Base-by-base conservation (phyloP, 257 asterid genomes). In the Nemophila menziesii region DNA sequence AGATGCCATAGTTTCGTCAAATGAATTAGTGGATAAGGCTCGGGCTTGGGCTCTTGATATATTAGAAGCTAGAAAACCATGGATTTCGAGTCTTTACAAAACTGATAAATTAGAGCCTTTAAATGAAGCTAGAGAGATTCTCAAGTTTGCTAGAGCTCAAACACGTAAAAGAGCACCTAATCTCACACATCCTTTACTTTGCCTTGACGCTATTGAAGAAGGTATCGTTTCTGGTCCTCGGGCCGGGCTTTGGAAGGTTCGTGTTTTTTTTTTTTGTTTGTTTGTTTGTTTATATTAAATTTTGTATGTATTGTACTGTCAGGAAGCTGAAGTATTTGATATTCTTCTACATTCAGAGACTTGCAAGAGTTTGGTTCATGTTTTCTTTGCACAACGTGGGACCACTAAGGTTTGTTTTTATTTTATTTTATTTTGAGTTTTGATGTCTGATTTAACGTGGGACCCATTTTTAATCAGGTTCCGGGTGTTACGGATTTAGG, bases 381-480 rank as follows among this genome's bases (percentile, higher is more conserved):
- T 85, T 63, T 90, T 90, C 89, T 82, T 90, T 65, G 77, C 99
- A 49, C 99, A 79, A 52, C 94, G 99, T 51, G 95, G 94, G 53
- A 85, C 99, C 34, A 69, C 87, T 19, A 81, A 61, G 99, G 99
- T 90, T 5, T 40, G 43, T 20, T 33, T 20, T 24, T 24, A 10
- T 43, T 60, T 11, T 42, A 16, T 39, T 33, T 13, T 40, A 20
- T 42, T 5, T 49, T 15, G 5, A 16, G 23, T 42, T 9, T 43
- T 2, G 14, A 5, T 41, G 12, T 18, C 13, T 29, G 22, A 41
- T 41, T 17, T 29, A 29, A 29, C 3, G 2, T 2, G 36, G 9
- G 36, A 29, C 36, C 36, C 46, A 5, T 37, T 15, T 55, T 33
- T 55, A 16, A 59, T 33, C 69, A 90, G 99, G 92, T 90, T 43